A percentile compares a stretch with the other conserved stretches of the same genome.
Conservation (phyloP, 371 early-diverging fungal species). For the Neoconidiobolus thromboides region DNA sequence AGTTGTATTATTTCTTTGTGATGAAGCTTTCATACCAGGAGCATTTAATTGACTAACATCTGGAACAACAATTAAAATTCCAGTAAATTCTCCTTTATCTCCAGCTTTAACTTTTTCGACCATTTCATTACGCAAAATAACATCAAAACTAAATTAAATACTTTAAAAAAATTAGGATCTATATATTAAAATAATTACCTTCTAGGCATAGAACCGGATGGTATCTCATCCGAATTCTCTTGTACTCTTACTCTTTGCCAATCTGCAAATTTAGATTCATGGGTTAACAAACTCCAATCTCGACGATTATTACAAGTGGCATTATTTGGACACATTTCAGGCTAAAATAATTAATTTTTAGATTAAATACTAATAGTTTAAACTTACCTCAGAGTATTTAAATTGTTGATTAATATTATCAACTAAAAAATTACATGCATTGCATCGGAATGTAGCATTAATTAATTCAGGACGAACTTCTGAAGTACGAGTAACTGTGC, state of each 20-base stretch:
- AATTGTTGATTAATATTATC: constrained; percentile 89
- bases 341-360: constrained; percentile 20
- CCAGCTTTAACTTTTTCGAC: constrained; percentile 97
- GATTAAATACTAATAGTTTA: not conserved
- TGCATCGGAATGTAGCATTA: constrained; percentile 84
- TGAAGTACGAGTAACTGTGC: constrained; percentile 96
- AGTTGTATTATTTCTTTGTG: constrained; percentile 34
- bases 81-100: constrained; percentile 83
- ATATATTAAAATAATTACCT: constrained; percentile 22
- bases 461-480: constrained; percentile 97
- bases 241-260: constrained; percentile 98
- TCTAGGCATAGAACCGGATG: constrained; percentile 96
- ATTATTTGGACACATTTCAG: constrained; percentile 78
- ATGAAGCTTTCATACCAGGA: constrained; percentile 38
- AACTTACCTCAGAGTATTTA: constrained; percentile 75
- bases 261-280: constrained; percentile 83
- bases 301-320: constrained; percentile 64
- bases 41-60: constrained; percentile 68
- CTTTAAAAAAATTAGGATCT: not conserved
- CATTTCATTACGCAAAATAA: constrained; percentile 89
- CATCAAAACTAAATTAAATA: constrained; percentile 54
- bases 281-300: constrained; percentile 65
- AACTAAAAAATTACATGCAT: constrained; percentile 68
- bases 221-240: constrained; percentile 95
- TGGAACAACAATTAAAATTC: constrained; percentile 88